Evolutionary conservation across 257 asterid species (phyloP).

Genomic region (Anisodus acutangulus): DNA sequence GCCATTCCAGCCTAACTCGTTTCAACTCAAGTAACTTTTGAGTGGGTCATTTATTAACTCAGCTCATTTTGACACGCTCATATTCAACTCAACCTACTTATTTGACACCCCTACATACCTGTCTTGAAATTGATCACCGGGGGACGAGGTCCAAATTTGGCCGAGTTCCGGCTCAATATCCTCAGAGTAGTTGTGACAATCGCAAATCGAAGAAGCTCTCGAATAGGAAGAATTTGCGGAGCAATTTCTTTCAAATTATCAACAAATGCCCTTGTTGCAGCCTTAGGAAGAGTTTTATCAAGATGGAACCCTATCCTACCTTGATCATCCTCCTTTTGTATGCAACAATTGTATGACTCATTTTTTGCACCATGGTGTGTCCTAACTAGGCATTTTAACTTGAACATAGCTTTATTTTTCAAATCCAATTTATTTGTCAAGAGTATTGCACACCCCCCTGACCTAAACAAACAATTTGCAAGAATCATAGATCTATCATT

Average conservation of each 20-base stretch:
- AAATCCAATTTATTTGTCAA: conserved; percentile 56
- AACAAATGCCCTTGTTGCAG: conserved; percentile 75
- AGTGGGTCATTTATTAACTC: no score
- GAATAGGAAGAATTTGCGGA: conserved; percentile 61
- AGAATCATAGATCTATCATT: conserved; percentile 84
- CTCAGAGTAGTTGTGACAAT: conserved; percentile 26
- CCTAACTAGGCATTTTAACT: conserved; percentile 61
- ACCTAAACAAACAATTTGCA: conserved; percentile 71
- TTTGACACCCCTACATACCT: conserved; percentile 26
- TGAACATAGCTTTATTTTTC: conserved; percentile 56
- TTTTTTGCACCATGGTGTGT: conserved; percentile 78
- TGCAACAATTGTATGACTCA: conserved; percentile 69
- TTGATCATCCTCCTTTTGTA: conserved; percentile 64
- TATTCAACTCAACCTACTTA: no score
- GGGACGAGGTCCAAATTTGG: conserved; percentile 33
- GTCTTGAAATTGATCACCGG: conserved; percentile 62
- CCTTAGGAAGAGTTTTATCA: conserved; percentile 68
- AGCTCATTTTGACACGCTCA: no score
- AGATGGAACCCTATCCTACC: conserved; percentile 68
- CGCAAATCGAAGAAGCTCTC: conserved; percentile 63
- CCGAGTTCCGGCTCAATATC: conserved; percentile 31
- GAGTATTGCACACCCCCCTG: conserved; percentile 77
- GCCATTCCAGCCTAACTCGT: no score
- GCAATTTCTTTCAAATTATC: conserved; percentile 72
- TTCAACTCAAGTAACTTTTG: no score